These are phyloP conservation scores for Vitis cinerea DNA, from an alignment of 164 flowering plant species.

Conservation along the genomic window DNA sequence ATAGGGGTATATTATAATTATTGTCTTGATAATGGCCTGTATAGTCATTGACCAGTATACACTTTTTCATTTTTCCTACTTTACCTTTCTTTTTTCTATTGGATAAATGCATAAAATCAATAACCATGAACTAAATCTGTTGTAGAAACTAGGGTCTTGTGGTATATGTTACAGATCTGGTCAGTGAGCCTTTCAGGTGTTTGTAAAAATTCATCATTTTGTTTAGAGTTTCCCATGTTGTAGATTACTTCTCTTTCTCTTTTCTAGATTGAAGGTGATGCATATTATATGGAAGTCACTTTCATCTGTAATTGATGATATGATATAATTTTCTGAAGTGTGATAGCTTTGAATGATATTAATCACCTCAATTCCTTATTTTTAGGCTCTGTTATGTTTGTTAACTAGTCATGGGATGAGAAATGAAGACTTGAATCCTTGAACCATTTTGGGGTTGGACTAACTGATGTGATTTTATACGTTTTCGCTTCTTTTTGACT, in stretches of 20 bases:
- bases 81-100: neutral
- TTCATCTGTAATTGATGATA: no score
- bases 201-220: neutral
- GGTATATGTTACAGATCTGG: slow-evolving; percentile 3
- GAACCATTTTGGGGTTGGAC: no score
- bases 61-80: neutral
- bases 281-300: no score
- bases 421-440: no score
- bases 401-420: no score
- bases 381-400: no score
- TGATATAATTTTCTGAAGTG: no score
- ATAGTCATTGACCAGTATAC: neutral
- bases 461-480: no score
- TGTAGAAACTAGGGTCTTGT: neutral
- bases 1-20: neutral
- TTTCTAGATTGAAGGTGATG: no score
- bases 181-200: neutral
- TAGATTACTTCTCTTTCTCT: neutral
- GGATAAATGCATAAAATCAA: neutral
- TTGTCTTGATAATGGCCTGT: neutral
- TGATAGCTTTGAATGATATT: no score
- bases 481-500: no score
- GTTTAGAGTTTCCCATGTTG: neutral
- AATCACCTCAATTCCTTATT: no score
- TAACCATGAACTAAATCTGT: neutral